Percentiles rank a stretch among this genome's conserved stretches.
These are phyloP conservation scores for Ceratobasidium papillatum DNA, from an alignment of 1,284 basidiomycete genomes.

Conservation along the genomic window DNA sequence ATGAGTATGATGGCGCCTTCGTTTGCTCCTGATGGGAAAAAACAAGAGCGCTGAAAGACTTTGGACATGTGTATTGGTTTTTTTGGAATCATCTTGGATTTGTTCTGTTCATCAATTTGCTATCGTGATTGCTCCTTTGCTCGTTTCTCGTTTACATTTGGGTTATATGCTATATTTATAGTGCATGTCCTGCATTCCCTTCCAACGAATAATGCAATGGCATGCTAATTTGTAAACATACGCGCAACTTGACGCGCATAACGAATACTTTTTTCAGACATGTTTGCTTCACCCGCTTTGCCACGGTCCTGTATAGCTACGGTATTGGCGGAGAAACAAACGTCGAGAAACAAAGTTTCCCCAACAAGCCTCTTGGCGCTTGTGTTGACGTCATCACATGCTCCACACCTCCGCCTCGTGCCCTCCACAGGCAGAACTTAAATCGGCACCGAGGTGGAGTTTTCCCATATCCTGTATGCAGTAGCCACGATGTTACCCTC, in stretches of 20 bases:
- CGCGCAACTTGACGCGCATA: background rate
- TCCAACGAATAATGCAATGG: background rate
- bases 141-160: background rate
- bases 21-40: background rate
- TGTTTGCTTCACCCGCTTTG: background rate
- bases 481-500: conserved; percentile 2
- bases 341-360: background rate
- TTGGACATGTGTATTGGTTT: background rate
- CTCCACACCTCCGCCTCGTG: conserved; percentile 21
- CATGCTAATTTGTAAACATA: background rate
- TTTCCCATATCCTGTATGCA: background rate
- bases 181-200: background rate
- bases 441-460: conserved; percentile 2
- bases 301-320: background rate
- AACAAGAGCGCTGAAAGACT: background rate
- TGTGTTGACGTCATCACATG: conserved; percentile 29
- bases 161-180: conserved; percentile 2
- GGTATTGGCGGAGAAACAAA: background rate
- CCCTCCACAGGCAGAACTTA: background rate
- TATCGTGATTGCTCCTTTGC: background rate
- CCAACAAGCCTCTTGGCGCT: conserved; percentile 21
- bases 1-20: background rate
- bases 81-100: background rate
- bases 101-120: background rate
- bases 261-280: background rate